Evolutionary conservation across 2,329 filamentous ascomycete genomes (phyloP), one percentile per base, ranked within the genome.

Genomic region (Plenodomus biglobosus): DNA sequence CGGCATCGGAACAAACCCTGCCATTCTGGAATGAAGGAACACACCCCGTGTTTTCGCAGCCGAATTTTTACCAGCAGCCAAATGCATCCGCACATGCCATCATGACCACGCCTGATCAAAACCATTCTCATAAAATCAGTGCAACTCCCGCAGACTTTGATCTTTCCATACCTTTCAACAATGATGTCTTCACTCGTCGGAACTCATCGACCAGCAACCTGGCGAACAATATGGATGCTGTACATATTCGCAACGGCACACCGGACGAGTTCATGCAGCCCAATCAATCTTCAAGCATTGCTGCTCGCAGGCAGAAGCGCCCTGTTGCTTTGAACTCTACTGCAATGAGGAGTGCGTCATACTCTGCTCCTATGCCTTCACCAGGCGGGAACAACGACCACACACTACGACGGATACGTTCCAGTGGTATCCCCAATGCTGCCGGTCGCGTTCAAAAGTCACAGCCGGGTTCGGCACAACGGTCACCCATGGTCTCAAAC

Each of bases 361-460:
- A 75, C 58, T 71, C 65, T 21, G 66, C 68, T 36, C 65, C 69
- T 8, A 68, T 75, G 68, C 66, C 68, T 19, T 70, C 73, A 49
- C 67, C 76, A 34, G 70, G 74, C 24, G 63, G 62, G 34, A 65
- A 59, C 44, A 57, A 53, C 34, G 72, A 74, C 38, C 73, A 74
- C 19, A 66, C 65, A 8, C 65, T 79, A 13, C 75, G 77, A 27
- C 73, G 76, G 21, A 79, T 79, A 41, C 68, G 75, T 42, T 79
- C 77, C 11, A 75, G 72, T 38, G 74, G 75, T 10, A 69, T 78
- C 46, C 55, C 69, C n/a, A 74, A 72, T 46, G 70, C 65, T 40
- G 66, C 68, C 20, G 75, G 76, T 16, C 75, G 77, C 38, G 70
- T 80, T 19, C 75, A 77, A 52, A 80, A 80, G 52, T 65, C 70